Base-by-base conservation (phyloP, 176 grass and related monocot species). In the Phyllostachys edulis region DNA sequence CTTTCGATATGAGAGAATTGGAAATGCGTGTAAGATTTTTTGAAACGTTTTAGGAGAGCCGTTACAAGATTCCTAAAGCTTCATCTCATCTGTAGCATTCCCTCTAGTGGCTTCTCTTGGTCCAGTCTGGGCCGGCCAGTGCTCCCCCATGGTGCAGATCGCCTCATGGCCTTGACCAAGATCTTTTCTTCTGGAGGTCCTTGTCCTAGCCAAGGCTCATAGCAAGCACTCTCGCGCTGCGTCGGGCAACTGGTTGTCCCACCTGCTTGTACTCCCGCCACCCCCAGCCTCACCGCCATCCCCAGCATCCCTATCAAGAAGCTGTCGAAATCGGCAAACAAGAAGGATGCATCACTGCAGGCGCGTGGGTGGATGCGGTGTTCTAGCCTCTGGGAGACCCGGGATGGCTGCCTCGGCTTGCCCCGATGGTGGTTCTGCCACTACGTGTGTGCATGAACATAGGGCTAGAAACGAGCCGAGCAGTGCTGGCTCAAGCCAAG, bases 171-270 rank as follows among this genome's bases (percentile, higher is more conserved):
- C n/a, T n/a, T n/a, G n/a, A n/a, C n/a, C n/a, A n/a, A n/a, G n/a
- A n/a, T n/a, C n/a, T n/a, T n/a, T n/a, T n/a, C n/a, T 79, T 13
- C 85, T 78, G 73, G 91, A 93, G 71, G 75, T 21, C 29, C 71
- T 76, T 0, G 87, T 94, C 67, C 90, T 80, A 0, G 86, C 76
- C 49, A 94, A 94, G 64, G 88, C 86, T 4, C 88, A 88, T 0
- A 94, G 88, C 86, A 97, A 97, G 88, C 90, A 90, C 1, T 91
- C 84, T 27, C 85, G 94, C 26, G 68, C 80, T 1, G 83, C 84
- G 14, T 84, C 92, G 3, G 70, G 79, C 20, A 89, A 82, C 72
- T 97, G 94, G 94, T 86, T 90, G 14, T 97, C 94, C 4, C 82
- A 79, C 36, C 75, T 82, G 26, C 67, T 97, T 4, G 80, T 92